These are phyloP conservation scores for Tremellales sp. DNA, from an alignment of 1,284 basidiomycete species.

Conservation along the genomic window DNA sequence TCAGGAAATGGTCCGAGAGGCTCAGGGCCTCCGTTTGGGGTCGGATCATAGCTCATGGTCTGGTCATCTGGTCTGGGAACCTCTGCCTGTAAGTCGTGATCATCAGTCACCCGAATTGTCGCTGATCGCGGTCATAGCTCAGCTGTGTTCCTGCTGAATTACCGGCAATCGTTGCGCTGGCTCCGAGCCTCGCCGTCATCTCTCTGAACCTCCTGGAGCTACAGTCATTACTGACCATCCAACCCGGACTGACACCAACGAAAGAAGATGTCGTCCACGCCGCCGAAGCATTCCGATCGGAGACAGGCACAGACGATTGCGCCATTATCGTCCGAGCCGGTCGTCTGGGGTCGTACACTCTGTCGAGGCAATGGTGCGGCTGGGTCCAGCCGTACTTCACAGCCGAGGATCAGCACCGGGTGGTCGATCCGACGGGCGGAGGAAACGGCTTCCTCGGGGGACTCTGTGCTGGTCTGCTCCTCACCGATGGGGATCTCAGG, in stretches of 20 bases:
- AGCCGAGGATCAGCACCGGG: conserved; percentile 50
- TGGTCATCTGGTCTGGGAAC: conserved; percentile 72
- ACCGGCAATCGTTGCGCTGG: conserved; percentile 16
- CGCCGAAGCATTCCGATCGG: conserved; percentile 54
- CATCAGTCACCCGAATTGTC: not conserved
- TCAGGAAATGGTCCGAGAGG: conserved; percentile 60
- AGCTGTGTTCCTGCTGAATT: conserved; percentile 74
- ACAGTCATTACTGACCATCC: conserved; percentile 12
- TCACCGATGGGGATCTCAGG: conserved; percentile 58
- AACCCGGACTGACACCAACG: conserved; percentile 13
- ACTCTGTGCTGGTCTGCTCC: conserved; percentile 65
- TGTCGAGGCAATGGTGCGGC: conserved; percentile 33
- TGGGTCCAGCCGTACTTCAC: conserved; percentile 81
- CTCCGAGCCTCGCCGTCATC: conserved; percentile 29
- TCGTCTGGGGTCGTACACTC: conserved; percentile 66
- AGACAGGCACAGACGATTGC: conserved; percentile 49
- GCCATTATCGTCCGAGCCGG: conserved; percentile 70
- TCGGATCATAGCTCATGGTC: conserved; percentile 52
- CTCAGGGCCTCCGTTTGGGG: not conserved
- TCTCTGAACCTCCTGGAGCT: conserved; percentile 53
- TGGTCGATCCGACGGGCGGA: conserved; percentile 83
- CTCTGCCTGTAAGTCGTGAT: conserved; percentile 52
- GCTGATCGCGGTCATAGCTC: conserved; percentile 52
- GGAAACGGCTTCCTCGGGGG: conserved; percentile 86
- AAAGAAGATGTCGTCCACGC: conserved; percentile 59